Base-by-base conservation (phyloP, 306 rosid species). In the Biancaea sappan region DNA sequence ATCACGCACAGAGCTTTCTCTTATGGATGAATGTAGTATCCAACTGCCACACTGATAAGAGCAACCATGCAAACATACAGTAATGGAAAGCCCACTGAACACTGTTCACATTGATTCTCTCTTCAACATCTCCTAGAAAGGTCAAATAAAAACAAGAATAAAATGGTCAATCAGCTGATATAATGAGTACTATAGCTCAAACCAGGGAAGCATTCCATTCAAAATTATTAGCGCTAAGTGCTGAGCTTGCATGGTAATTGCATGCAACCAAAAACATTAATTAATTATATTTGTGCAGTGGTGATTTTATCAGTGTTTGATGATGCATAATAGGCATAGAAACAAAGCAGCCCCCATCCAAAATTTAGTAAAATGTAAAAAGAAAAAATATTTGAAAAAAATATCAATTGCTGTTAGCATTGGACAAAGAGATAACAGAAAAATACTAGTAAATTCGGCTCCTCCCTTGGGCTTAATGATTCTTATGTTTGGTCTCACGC, bases 201-300 rank as follows among this genome's bases (percentile, higher is more conserved):
- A 64, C 48, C 70, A 56, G 43, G 19, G 73, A 40, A 56, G 69
- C 72, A 58, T 60, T 72, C 68, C 54, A 46, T 54, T 60, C 18
- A 67, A 32, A 79, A 40, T 25, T 22, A 29, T 22, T 28, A 38
- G 95, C 34, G 87, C 85, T 1, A 64, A 82, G 48, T 84, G 88
- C 79, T 90, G 99, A 73, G 97, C 97, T 87, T 90, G 96, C 99
- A 94, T 92, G 4, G 92, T 92, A 81, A 94, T 97, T 94, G 74
- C 84, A 87, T 63, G 56, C 44, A 48, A 70, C 73, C 79, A 80
- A 79, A 48, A 66, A 48, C 29, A 59, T 11, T 35, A 19, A 7
- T 35, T n/a, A 61, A 51, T 37, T 22, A 34, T 35, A n/a, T 4
- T 34, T 34, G 29, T 1, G 47, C 67, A 11, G 8, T 22, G 10